phyloP scores from a whole-genome alignment of 495 filamentous ascomycete genomes.

The Penicillium flavigenum region DNA sequence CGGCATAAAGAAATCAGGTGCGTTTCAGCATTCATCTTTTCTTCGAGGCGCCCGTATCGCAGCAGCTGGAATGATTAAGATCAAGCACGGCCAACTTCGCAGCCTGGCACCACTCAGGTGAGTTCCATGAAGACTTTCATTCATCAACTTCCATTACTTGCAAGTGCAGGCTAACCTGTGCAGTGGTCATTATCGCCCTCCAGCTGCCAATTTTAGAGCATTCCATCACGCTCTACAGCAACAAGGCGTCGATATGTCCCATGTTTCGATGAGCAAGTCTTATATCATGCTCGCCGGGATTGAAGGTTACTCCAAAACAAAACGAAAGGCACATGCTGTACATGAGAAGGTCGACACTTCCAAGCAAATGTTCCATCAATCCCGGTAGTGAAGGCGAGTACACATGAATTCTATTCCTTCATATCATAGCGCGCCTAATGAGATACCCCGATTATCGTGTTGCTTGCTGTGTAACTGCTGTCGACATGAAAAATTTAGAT shows the following conservation, averaged over 20 bases:
- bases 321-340: slow-evolving; percentile 55
- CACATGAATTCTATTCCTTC: neutral
- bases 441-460: slow-evolving; percentile 28
- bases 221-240: slow-evolving; percentile 73
- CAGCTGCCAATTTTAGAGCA: slow-evolving; percentile 71
- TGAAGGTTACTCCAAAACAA: slow-evolving; percentile 68
- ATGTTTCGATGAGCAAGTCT: slow-evolving; percentile 71
- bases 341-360: slow-evolving; percentile 35
- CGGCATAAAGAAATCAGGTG: slow-evolving; percentile 83
- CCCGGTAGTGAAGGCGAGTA: neutral
- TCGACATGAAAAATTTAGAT: neutral
- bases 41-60: slow-evolving; percentile 77
- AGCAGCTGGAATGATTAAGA: slow-evolving; percentile 81
- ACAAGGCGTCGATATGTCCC: slow-evolving; percentile 74
- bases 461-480: neutral
- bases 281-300: slow-evolving; percentile 82
- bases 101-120: slow-evolving; percentile 48
- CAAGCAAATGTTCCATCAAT: slow-evolving; percentile 20
- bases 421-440: slow-evolving; percentile 23
- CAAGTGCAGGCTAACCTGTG: slow-evolving; percentile 23
- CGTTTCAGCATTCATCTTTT: slow-evolving; percentile 90
- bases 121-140: neutral
- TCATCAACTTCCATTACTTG: neutral
- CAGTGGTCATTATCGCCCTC: slow-evolving; percentile 85
- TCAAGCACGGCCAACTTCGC: slow-evolving; percentile 72